These are phyloP conservation scores for Dendrobium huoshanense DNA, from an alignment of 106 monocot genomes.

Conservation along the genomic window DNA sequence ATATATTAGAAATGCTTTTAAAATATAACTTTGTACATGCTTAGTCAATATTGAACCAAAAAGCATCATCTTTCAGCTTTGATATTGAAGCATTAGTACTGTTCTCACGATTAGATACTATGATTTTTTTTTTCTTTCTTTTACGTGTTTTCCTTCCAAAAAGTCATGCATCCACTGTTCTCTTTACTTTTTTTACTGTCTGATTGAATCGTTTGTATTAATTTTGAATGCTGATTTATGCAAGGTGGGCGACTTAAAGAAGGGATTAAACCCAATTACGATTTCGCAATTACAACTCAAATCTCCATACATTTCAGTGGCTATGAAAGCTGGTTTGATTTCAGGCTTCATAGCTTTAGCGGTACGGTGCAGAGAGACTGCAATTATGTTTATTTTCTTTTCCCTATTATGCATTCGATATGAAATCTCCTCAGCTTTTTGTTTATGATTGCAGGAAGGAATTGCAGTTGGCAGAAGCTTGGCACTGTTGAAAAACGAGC, in stretches of 20 bases:
- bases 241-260: slow-evolving; percentile 77
- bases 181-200: no score
- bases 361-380: slow-evolving; percentile 23
- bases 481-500: slow-evolving; percentile 49
- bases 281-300: slow-evolving; percentile 43
- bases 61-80: no score
- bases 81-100: no score
- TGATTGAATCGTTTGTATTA: no score
- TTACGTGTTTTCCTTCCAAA: not conserved
- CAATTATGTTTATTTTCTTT: not conserved
- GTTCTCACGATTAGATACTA: no score
- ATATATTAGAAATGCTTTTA: no score
- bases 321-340: slow-evolving; percentile 56
- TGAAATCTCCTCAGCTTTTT: not conserved
- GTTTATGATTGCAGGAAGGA: slow-evolving; percentile 49
- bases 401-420: not conserved
- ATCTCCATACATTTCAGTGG: slow-evolving; percentile 21
- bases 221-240: not conserved
- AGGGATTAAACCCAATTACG: slow-evolving; percentile 74
- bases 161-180: no score
- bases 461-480: slow-evolving; percentile 80
- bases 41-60: no score
- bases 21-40: no score
- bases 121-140: no score
- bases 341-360: slow-evolving; percentile 69